phyloP scores from a whole-genome alignment of 192 early-diverging fungal genomes.

The Coemansia sp. region DNA sequence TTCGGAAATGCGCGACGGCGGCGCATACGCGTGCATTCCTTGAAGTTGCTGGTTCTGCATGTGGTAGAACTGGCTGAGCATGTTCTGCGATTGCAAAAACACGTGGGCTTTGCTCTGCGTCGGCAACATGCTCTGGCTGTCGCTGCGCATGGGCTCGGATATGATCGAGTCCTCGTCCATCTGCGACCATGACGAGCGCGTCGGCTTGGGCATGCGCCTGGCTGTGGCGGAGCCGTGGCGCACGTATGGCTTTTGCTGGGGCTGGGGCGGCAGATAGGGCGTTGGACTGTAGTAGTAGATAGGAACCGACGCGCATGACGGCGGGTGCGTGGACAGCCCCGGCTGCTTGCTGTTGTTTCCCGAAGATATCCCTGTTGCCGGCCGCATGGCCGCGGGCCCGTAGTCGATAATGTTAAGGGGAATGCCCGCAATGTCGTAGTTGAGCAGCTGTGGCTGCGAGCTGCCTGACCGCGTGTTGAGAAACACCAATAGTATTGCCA shows the following conservation, averaged over 20 bases:
- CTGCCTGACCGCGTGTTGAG: constrained; percentile 22
- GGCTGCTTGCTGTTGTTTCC: neutral
- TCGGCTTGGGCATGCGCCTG: constrained; percentile 10
- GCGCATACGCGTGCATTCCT: constrained; percentile 17
- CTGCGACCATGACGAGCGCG: constrained; percentile 44
- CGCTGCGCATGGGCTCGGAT: constrained; percentile 10
- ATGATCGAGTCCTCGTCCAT: constrained; percentile 31
- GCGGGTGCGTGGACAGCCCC: neutral
- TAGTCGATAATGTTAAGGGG: constrained; percentile 8
- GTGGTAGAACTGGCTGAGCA: constrained; percentile 36
- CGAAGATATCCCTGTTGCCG: neutral
- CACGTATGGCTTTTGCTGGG: neutral
- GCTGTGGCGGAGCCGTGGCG: neutral
- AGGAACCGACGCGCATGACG: neutral
- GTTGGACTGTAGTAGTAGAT: neutral
- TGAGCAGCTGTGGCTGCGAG: neutral
- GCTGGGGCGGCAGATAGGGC: neutral
- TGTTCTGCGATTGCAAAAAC: constrained; percentile 15
- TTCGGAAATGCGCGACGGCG: neutral
- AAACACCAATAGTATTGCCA: constrained; percentile 23
- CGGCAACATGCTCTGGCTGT: constrained; percentile 26
- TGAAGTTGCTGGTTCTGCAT: constrained; percentile 45
- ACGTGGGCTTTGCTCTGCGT: constrained; percentile 9
- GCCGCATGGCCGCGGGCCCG: neutral
- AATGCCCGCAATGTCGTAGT: constrained; percentile 7